phyloP scores from a whole-genome alignment of 306 rosid genomes.

The Glycyrrhiza uralensis region DNA sequence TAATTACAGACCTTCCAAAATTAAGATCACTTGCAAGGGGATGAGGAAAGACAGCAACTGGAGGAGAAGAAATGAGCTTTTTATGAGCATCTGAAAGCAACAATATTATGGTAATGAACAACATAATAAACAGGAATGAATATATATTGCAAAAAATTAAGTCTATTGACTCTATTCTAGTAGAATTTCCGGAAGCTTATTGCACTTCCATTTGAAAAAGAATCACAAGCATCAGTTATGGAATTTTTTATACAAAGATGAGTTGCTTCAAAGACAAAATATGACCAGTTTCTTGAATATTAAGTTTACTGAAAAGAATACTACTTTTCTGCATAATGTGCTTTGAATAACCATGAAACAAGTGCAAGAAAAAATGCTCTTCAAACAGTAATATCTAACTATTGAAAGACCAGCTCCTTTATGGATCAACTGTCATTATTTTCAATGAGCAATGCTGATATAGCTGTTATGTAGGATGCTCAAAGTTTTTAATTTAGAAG shows the following conservation, averaged over 20 bases:
- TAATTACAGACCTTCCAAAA: conserved; percentile 72
- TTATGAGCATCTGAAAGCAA: conserved; percentile 76
- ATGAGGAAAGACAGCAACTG: conserved; percentile 96
- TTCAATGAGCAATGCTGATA: neutral
- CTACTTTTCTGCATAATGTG: neutral
- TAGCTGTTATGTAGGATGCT: neutral
- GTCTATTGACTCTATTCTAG: neutral
- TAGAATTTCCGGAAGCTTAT: neutral
- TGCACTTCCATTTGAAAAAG: neutral
- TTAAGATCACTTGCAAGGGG: conserved; percentile 96
- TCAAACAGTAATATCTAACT: neutral
- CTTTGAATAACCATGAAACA: neutral
- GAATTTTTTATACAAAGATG: neutral
- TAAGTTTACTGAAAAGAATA: neutral
- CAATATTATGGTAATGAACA: conserved; percentile 21
- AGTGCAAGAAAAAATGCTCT: neutral
- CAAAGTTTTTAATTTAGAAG: neutral
- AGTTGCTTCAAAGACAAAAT: neutral
- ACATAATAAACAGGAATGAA: neutral
- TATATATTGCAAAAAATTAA: neutral
- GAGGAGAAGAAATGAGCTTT: conserved; percentile 88
- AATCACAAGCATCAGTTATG: neutral
- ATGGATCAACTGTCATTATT: neutral
- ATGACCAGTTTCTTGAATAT: conserved; percentile 5
- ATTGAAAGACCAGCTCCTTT: neutral